Evolutionary conservation across 371 early-diverging fungal species (phyloP), one percentile per base, ranked within the genome.

Genomic region (Nosema muscidifuracis): DNA sequence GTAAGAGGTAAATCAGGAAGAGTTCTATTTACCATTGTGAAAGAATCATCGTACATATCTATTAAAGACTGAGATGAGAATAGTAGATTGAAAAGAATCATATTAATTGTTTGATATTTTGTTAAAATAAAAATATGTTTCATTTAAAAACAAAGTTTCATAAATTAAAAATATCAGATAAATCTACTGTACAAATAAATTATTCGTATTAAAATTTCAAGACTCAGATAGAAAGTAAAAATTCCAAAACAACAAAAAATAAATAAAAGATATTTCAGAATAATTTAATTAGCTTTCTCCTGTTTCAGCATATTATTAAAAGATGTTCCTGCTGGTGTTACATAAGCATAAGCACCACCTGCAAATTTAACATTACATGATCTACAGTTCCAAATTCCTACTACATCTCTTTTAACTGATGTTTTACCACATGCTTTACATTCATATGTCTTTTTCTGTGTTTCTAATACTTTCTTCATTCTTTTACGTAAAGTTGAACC

Each of bases 351-450:
- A 77, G 99, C 97, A 82, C 98, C 99, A 81, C 99, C 99, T 77
- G 97, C 97, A 84, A 95, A 85, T 80, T 85, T 85, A 87, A 93
- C 91, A 81, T 87, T 87, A 88, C 99, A 98, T 69, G 90, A 91
- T 84, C 87, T 88, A 89, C 99, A 98, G 85, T 91, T 88, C 99
- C 99, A 98, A 88, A 98, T 95, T 82, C 97, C 99, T 79, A 98
- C 96, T 68, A 92, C 89, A 68, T 87, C 82, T 84, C 99, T 91
- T 87, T 90, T 92, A 75, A 98, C 94, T 76, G 89, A 85, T 82
- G 90, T 87, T 87, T 92, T 91, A 82, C 99, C 99, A 88, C 99
- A 98, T 91, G 94, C 93, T 74, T 92, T 87, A 87, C 99, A 98
- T 75, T 91, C 91, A 89, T 98, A 97, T 85, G 89, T 94, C 83